Conservation (phyloP, 768 basidiomycete species). For the Chlorophyllum brunneum region DNA sequence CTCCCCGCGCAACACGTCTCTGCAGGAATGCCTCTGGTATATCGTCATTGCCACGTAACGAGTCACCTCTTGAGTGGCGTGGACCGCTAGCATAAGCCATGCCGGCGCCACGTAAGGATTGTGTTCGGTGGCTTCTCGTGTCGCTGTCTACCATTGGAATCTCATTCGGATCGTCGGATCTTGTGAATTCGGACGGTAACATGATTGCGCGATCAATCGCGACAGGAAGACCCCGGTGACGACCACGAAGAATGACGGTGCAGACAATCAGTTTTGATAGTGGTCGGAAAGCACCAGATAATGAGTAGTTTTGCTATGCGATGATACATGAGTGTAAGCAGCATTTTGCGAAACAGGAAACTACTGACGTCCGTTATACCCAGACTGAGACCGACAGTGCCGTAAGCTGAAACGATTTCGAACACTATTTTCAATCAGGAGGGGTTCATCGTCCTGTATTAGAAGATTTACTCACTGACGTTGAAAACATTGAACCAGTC, state of each 20-base stretch:
- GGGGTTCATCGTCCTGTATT: neutral
- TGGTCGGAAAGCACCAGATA: slow-evolving; percentile 72
- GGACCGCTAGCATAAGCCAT: neutral
- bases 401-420: slow-evolving; percentile 85
- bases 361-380: slow-evolving; percentile 73
- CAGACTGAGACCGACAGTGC: slow-evolving; percentile 84
- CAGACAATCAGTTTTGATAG: slow-evolving; percentile 87
- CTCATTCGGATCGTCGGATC: slow-evolving; percentile 12
- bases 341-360: no score
- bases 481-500: slow-evolving; percentile 84
- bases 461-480: slow-evolving; percentile 47
- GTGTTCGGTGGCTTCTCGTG: slow-evolving; percentile 3
- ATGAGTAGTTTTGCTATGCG: slow-evolving; percentile 70
- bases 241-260: slow-evolving; percentile 89
- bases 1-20: neutral
- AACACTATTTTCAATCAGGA: slow-evolving; percentile 50
- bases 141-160: neutral
- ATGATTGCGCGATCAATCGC: slow-evolving; percentile 88
- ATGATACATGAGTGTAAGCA: neutral
- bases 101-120: neutral
- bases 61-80: neutral
- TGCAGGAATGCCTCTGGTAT: neutral
- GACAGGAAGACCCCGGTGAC: slow-evolving; percentile 84
- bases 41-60: neutral
- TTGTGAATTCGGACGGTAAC: slow-evolving; percentile 63